phyloP scores from a whole-genome alignment of 192 early-diverging fungal genomes.

The Coemansia asiatica region DNA sequence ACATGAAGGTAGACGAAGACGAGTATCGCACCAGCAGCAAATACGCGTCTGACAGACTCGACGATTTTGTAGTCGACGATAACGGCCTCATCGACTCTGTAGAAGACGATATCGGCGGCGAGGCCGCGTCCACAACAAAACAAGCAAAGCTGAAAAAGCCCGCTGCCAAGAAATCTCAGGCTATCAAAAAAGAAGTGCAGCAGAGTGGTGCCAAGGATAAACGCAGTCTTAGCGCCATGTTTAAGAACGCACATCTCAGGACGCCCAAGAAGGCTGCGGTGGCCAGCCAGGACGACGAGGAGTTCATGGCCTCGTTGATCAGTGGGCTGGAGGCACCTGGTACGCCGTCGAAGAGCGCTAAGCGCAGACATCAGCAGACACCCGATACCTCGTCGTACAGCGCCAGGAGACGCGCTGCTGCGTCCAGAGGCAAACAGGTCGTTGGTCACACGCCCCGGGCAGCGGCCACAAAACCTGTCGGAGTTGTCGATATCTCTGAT shows the following conservation, averaged over 20 bases:
- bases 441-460: background rate
- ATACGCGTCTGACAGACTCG: conserved; percentile 8
- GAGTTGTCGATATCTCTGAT: background rate
- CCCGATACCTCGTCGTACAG: conserved; percentile 25
- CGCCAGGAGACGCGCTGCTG: conserved; percentile 24
- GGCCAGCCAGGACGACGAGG: conserved; percentile 37
- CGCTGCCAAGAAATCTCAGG: background rate
- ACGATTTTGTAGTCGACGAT: conserved; percentile 56
- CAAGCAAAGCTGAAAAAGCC: background rate
- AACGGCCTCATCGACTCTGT: conserved; percentile 38
- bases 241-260: conserved; percentile 42
- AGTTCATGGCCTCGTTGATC: conserved; percentile 49
- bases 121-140: background rate
- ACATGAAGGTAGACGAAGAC: conserved; percentile 47
- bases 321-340: conserved; percentile 36
- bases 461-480: conserved; percentile 13
- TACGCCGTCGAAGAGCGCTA: conserved; percentile 32
- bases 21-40: conserved; percentile 36
- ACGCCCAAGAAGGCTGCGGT: background rate
- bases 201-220: conserved; percentile 1
- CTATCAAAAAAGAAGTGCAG: background rate
- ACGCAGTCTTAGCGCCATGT: conserved; percentile 35
- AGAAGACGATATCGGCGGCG: conserved; percentile 34
- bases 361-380: conserved; percentile 10
- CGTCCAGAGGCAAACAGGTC: conserved; percentile 4